Evolutionary conservation across 225 moss, liverwort and hornwort genomes (phyloP).

Genomic region (Asterella californica): DNA sequence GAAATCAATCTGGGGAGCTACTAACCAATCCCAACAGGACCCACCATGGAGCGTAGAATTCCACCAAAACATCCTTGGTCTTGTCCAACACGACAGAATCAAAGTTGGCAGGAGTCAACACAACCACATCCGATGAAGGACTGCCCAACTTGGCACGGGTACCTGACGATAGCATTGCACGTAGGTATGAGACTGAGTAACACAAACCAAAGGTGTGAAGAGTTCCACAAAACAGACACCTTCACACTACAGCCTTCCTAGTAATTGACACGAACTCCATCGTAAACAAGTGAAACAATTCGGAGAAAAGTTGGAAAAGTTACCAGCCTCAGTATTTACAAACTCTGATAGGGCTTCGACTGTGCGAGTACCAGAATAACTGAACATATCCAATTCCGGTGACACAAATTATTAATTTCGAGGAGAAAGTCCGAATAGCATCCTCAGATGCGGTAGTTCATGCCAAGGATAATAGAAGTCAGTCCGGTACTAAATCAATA

Average conservation of each 20-base stretch:
- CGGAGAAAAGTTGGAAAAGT: not conserved
- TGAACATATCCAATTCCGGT: constrained; percentile 32
- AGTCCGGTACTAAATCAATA: not conserved
- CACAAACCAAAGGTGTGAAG: not conserved
- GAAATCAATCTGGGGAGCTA: not conserved
- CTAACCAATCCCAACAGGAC: not conserved
- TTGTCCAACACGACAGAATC: constrained; percentile 75
- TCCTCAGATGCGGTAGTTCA: not conserved
- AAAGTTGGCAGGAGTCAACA: constrained; percentile 80
- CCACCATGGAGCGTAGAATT: constrained; percentile 96
- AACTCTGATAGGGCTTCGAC: constrained; percentile 79
- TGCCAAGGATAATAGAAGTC: no score
- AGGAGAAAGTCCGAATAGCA: not conserved
- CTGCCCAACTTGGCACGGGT: constrained; percentile 63
- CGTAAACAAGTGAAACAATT: no score
- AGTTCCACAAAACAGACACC: not conserved
- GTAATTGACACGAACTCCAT: not conserved
- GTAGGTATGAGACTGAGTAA: not conserved
- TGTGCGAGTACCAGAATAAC: constrained; percentile 86
- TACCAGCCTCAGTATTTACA: constrained; percentile 90
- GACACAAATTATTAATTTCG: not conserved
- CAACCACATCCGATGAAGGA: constrained; percentile 71
- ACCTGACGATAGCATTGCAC: constrained; percentile 37
- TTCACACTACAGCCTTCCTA: not conserved
- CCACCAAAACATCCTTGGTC: constrained; percentile 87